These are phyloP conservation scores for Ajuga chamaepitys DNA, from an alignment of 257 asterid species.

Conservation along the genomic window DNA sequence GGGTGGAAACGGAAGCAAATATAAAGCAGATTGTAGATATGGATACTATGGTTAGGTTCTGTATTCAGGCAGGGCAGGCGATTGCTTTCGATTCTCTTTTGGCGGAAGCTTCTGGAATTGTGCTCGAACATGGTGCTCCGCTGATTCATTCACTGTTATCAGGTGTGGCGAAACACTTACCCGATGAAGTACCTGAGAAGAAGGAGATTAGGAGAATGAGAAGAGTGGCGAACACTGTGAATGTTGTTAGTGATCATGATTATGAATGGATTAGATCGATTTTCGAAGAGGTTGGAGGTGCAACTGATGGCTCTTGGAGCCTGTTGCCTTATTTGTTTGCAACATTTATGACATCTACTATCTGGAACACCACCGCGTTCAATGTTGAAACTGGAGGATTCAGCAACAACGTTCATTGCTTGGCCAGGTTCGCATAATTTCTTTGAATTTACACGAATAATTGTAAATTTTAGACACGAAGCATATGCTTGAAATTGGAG, in stretches of 20 bases:
- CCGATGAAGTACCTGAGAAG: conserved; percentile 78
- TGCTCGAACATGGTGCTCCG: conserved; percentile 89
- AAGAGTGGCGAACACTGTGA: conserved; percentile 70
- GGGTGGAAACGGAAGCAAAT: conserved; percentile 64
- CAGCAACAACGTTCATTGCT: conserved; percentile 85
- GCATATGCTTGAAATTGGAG: no score
- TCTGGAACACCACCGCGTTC: conserved; percentile 87
- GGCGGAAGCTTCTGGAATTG: conserved; percentile 80
- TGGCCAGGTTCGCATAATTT: conserved; percentile 56
- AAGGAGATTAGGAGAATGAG: conserved; percentile 89
- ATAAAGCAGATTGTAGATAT: conserved; percentile 83
- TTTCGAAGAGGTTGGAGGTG: conserved; percentile 88
- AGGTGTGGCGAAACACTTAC: conserved; percentile 73
- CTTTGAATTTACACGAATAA: no score
- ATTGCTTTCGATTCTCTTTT: conserved; percentile 75
- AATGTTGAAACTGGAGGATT: conserved; percentile 92
- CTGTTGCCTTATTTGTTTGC: conserved; percentile 90
- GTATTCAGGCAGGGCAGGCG: conserved; percentile 97
- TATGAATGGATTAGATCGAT: conserved; percentile 84
- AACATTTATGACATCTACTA: conserved; percentile 71
- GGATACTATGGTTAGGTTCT: conserved; percentile 93
- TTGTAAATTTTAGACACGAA: no score
- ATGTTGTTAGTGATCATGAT: conserved; percentile 66
- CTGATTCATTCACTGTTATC: conserved; percentile 78
- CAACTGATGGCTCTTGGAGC: conserved; percentile 92